Percentiles rank a stretch among this genome's conserved stretches.
phyloP scores from a whole-genome alignment of 345 rosid genomes.

The Populus euphratica region DNA sequence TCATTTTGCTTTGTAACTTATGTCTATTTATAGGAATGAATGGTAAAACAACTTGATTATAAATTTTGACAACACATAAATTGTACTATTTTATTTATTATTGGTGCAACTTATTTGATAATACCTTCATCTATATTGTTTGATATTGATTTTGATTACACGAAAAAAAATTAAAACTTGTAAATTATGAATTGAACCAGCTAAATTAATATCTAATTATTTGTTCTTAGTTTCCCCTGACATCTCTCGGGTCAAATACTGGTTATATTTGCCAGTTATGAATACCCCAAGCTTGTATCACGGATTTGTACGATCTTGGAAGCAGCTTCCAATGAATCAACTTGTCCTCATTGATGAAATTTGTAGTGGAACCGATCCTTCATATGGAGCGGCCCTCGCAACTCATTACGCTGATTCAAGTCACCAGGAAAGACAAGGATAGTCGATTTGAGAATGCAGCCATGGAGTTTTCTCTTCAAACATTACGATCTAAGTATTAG shows the following conservation, averaged over 20 bases:
- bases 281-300: conserved; percentile 61
- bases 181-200: too few relatives aligned
- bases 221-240: too few relatives aligned
- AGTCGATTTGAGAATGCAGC: conserved; percentile 79
- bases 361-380: conserved; percentile 94
- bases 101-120: too few relatives aligned
- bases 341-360: conserved; percentile 93
- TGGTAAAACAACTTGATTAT: too few relatives aligned
- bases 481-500: conserved; percentile 71
- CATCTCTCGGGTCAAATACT: conserved; percentile 85
- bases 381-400: conserved; percentile 84
- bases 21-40: too few relatives aligned
- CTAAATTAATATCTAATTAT: too few relatives aligned
- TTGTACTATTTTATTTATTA: too few relatives aligned
- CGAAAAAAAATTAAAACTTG: too few relatives aligned
- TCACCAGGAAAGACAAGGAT: conserved; percentile 65
- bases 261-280: conserved; percentile 89
- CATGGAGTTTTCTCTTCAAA: conserved; percentile 84
- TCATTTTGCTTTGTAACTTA: too few relatives aligned
- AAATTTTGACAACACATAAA: too few relatives aligned
- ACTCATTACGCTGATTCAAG: conserved; percentile 92
- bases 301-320: conserved; percentile 68
- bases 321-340: conserved; percentile 59
- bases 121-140: too few relatives aligned
- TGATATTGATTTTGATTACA: too few relatives aligned